phyloP scores from a whole-genome alignment of 805 yeast species.

The Saccharomycopsis sp. region DNA sequence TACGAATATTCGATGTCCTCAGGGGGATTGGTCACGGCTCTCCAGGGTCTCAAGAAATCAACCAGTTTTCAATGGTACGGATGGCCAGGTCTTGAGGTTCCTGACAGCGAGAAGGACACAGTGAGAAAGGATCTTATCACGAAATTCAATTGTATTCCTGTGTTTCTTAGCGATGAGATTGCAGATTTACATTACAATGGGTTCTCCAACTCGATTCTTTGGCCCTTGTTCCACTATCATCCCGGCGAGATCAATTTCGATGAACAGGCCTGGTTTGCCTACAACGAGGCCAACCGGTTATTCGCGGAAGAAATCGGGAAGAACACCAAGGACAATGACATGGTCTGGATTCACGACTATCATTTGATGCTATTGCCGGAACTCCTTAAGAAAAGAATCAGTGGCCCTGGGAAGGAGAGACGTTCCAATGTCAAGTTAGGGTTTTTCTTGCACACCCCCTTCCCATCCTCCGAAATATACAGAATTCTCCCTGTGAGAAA shows the following conservation, averaged over 20 bases:
- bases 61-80: constrained; percentile 95
- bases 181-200: constrained; percentile 98
- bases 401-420: constrained; percentile 40
- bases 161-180: constrained; percentile 77
- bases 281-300: constrained; percentile 80
- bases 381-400: constrained; percentile 53
- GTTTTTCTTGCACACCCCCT: constrained; percentile 94
- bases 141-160: constrained; percentile 85
- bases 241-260: constrained; percentile 99
- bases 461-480: constrained; percentile 95
- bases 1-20: constrained; percentile 90
- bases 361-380: constrained; percentile 94
- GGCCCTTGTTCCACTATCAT: constrained; percentile 98
- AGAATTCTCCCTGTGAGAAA: constrained; percentile 92
- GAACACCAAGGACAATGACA: constrained; percentile 71
- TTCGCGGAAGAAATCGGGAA: constrained; percentile 72
- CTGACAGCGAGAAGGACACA: constrained; percentile 60
- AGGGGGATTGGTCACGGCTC: constrained; percentile 94
- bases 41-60: constrained; percentile 81
- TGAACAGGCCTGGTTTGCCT: constrained; percentile 97
- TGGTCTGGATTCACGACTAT: constrained; percentile 97
- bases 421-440: constrained; percentile 67
- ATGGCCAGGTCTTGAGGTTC: constrained; percentile 93
- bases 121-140: constrained; percentile 66
- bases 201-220: constrained; percentile 84